Percentiles rank a stretch among this genome's conserved stretches.
These are phyloP conservation scores for Boletus sp. DNA, from an alignment of 768 basidiomycete species.

Conservation along the genomic window DNA sequence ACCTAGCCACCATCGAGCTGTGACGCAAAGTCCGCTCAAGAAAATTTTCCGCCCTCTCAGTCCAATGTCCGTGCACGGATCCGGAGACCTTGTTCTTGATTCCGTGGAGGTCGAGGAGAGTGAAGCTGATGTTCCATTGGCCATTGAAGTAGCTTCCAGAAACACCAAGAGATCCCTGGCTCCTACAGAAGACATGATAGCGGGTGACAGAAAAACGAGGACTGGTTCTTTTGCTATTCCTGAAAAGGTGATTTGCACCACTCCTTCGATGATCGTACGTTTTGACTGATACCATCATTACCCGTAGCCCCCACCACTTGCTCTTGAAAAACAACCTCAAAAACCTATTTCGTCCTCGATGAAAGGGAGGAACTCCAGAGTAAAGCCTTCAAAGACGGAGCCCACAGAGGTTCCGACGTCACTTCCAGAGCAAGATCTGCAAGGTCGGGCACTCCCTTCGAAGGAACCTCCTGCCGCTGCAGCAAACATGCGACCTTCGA, in stretches of 20 bases:
- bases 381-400: slow-evolving; percentile 23
- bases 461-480: slow-evolving; percentile 5
- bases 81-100: slow-evolving; percentile 28
- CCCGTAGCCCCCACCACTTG: slow-evolving; percentile 1
- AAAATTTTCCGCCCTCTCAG: slow-evolving; percentile 19
- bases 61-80: slow-evolving; percentile 20
- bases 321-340: slow-evolving; percentile 5
- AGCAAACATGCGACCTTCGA: slow-evolving; percentile 3
- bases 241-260: slow-evolving; percentile 15
- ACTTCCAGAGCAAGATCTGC: slow-evolving; percentile 50
- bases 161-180: slow-evolving; percentile 5
- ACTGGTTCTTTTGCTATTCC: background rate
- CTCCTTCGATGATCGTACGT: background rate
- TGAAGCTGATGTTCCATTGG: slow-evolving; percentile 46
- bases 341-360: slow-evolving; percentile 6
- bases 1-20: slow-evolving; percentile 1
- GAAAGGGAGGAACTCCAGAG: slow-evolving; percentile 12
- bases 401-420: slow-evolving; percentile 53
- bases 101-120: slow-evolving; percentile 30
- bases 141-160: slow-evolving; percentile 25
- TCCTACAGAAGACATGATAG: background rate
- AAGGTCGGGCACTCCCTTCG: slow-evolving; percentile 7
- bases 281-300: background rate
- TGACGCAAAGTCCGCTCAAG: slow-evolving; percentile 12
- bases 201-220: slow-evolving; percentile 5